A percentile compares a stretch with the other conserved stretches of the same genome.
Conservation (phyloP, 1,284 basidiomycete genomes). For the Pascua sp. region DNA sequence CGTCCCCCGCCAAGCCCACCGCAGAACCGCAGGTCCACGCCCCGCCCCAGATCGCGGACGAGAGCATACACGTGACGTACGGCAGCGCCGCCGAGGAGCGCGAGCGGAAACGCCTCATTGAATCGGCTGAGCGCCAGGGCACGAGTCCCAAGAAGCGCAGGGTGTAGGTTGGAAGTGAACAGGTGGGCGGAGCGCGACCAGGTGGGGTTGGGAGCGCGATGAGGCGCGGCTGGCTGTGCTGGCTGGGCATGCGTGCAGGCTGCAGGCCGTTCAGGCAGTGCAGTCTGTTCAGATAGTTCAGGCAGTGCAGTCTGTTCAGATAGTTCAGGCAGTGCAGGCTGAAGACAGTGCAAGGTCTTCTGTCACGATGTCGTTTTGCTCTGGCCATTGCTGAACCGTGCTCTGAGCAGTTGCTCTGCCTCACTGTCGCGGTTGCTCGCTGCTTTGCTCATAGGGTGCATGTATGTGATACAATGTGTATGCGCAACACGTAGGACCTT, state of each 20-base stretch:
- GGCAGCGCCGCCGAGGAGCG: constrained; percentile 32
- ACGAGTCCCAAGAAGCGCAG: constrained; percentile 9
- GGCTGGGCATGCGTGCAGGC: too few relatives aligned
- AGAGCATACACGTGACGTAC: constrained; percentile 36
- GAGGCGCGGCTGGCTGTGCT: neutral
- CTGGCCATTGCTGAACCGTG: too few relatives aligned
- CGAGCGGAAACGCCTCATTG: constrained; percentile 33
- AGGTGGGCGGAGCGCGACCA: neutral
- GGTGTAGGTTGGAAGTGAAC: neutral
- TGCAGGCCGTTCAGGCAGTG: too few relatives aligned
- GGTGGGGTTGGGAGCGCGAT: neutral
- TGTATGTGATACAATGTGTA: too few relatives aligned
- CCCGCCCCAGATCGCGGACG: constrained; percentile 14
- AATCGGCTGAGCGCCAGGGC: constrained; percentile 21
- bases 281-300: too few relatives aligned
- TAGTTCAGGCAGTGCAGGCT: neutral
- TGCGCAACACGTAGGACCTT: too few relatives aligned
- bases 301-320: neutral
- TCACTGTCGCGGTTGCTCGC: too few relatives aligned
- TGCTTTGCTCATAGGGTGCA: too few relatives aligned
- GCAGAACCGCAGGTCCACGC: too few relatives aligned
- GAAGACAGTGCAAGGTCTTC: too few relatives aligned
- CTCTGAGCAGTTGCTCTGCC: too few relatives aligned
- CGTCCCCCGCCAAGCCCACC: neutral
- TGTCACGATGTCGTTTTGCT: too few relatives aligned